A percentile compares a stretch with the other conserved stretches of the same genome.
Conservation (phyloP, 2,329 filamentous ascomycete species). For the Trichoderma asperellum region DNA sequence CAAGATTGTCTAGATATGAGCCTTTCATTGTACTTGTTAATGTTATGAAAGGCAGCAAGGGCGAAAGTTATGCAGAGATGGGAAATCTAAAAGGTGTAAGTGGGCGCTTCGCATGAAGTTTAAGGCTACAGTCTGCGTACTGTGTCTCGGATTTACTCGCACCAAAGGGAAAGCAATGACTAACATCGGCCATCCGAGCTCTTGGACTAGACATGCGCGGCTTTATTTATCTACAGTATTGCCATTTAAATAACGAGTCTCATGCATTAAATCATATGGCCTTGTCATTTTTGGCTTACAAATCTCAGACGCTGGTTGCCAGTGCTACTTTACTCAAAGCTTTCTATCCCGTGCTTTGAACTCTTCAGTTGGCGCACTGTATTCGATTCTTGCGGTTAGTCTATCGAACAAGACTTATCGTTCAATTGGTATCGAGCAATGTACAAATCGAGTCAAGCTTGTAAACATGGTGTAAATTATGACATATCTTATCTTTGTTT, state of each 20-base stretch:
- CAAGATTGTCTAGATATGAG: slow-evolving; percentile 41
- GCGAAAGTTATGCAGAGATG: neutral
- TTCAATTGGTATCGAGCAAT: neutral
- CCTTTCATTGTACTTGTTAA: neutral
- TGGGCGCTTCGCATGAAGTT: neutral
- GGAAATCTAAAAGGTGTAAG: slow-evolving; percentile 6
- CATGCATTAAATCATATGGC: neutral
- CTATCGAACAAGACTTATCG: neutral
- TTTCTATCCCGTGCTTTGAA: neutral
- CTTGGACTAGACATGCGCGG: too few relatives aligned
- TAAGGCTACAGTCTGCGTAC: neutral
- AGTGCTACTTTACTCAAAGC: neutral
- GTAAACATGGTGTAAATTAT: neutral
- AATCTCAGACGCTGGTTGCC: neutral
- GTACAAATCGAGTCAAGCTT: neutral
- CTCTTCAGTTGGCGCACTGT: neutral
- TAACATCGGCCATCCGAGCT: neutral
- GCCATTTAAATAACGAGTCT: neutral
- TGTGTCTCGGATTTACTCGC: neutral
- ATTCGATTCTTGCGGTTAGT: slow-evolving; percentile 2
- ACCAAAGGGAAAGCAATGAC: neutral
- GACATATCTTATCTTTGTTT: neutral
- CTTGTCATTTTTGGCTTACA: neutral
- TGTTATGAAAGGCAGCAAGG: neutral
- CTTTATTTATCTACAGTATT: neutral